Conservation (phyloP, 1,139 yeast genomes). For the Suhomyces bolitotheri region DNA sequence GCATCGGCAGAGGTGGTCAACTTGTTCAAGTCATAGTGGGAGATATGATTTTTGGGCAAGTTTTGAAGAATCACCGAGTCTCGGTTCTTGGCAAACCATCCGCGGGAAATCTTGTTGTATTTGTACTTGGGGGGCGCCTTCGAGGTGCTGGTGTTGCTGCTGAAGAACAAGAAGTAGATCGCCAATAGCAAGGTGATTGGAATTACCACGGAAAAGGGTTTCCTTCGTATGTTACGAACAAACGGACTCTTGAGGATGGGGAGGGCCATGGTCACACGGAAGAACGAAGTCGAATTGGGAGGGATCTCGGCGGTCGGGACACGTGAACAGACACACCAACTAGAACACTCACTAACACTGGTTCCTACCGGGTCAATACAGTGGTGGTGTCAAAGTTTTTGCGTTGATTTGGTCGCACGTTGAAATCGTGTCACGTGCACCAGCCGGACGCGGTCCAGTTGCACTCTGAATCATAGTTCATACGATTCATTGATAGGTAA, state of each 20-base stretch:
- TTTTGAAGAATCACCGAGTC: conserved; percentile 56
- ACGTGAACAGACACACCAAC: too few species aligned
- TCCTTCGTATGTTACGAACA: conserved; percentile 60
- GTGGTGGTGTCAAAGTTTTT: conserved; percentile 7
- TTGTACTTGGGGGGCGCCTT: conserved; percentile 41
- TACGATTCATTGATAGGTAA: too few species aligned
- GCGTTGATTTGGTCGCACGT: conserved; percentile 2
- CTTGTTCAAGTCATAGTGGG: conserved; percentile 80
- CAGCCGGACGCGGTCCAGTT: not conserved
- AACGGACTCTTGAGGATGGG: conserved; percentile 30
- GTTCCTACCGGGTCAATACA: too few species aligned
- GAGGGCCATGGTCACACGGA: conserved; percentile 5
- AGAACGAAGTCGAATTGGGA: not conserved
- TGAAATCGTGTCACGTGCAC: conserved; percentile 1
- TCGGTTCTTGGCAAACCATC: conserved; percentile 49
- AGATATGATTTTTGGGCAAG: conserved; percentile 74
- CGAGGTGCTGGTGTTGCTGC: conserved; percentile 25
- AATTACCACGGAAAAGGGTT: conserved; percentile 48
- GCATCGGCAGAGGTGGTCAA: conserved; percentile 71
- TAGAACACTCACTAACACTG: too few species aligned
- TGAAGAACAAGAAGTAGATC: conserved; percentile 40
- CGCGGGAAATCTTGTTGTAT: conserved; percentile 49
- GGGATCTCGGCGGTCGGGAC: too few species aligned
- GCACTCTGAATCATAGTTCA: too few species aligned
- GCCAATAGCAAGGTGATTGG: conserved; percentile 47